Conservation (phyloP, 805 yeast species). For the Kazachstania martiniae region DNA sequence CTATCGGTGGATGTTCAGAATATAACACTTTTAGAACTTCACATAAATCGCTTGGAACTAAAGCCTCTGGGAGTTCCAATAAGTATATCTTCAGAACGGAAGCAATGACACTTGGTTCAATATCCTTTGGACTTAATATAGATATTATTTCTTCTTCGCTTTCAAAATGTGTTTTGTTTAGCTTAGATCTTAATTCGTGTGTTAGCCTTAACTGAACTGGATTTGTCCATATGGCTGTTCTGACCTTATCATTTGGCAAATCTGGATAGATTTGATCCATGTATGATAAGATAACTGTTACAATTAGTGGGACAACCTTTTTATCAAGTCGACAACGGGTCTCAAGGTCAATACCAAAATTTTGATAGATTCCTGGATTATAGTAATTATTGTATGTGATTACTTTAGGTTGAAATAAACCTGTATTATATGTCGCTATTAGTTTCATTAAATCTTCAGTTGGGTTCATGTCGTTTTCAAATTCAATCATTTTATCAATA, state of each 20-base stretch:
- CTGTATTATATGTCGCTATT: slow-evolving; percentile 60
- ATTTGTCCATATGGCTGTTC: slow-evolving; percentile 58
- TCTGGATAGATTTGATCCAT: slow-evolving; percentile 66
- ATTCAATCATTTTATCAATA: slow-evolving; percentile 49
- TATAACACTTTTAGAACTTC: slow-evolving; percentile 64
- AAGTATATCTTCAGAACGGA: slow-evolving; percentile 62
- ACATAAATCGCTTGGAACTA: slow-evolving; percentile 53
- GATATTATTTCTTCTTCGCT: slow-evolving; percentile 28
- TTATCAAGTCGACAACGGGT: slow-evolving; percentile 61
- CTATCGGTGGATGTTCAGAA: slow-evolving; percentile 33
- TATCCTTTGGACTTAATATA: slow-evolving; percentile 23
- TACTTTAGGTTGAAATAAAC: slow-evolving; percentile 63
- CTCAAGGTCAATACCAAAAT: slow-evolving; percentile 71
- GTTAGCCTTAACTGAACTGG: slow-evolving; percentile 51
- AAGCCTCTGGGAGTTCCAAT: slow-evolving; percentile 69
- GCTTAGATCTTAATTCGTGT: slow-evolving; percentile 47
- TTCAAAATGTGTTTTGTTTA: slow-evolving; percentile 30
- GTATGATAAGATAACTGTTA: slow-evolving; percentile 51
- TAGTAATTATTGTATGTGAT: slow-evolving; percentile 72
- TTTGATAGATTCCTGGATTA: slow-evolving; percentile 53
- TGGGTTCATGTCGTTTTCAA: slow-evolving; percentile 66
- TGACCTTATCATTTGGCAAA: slow-evolving; percentile 53
- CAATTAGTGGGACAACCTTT: slow-evolving; percentile 58
- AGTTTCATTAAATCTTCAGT: slow-evolving; percentile 53
- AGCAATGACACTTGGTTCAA: slow-evolving; percentile 49